Conservation (phyloP, 1,284 basidiomycete species). For the Heterobasidion irregulare region DNA sequence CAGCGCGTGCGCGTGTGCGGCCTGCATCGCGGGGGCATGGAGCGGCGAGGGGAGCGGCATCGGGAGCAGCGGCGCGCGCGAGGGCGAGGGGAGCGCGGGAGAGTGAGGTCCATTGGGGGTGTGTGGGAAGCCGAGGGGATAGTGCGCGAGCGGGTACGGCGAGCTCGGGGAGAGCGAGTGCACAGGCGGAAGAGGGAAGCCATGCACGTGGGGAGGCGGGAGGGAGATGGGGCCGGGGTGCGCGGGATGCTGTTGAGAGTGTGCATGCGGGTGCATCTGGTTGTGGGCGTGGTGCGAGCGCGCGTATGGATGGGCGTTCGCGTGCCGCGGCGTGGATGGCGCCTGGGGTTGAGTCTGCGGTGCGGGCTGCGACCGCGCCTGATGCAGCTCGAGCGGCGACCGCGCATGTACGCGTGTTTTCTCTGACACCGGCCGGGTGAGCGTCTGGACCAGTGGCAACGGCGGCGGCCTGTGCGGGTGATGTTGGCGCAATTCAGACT, state of each 20-base stretch:
- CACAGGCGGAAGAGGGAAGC: constrained; percentile 29
- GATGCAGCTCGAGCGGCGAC: constrained; percentile 4
- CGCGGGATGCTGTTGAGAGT: constrained; percentile 35
- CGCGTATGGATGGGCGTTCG: constrained; percentile 3
- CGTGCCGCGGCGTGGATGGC: constrained; percentile 9
- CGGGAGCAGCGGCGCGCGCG: constrained; percentile 23
- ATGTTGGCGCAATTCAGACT: neutral
- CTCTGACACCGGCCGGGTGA: neutral
- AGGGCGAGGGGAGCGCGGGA: constrained; percentile 2
- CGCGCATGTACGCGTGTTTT: neutral
- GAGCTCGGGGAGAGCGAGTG: constrained; percentile 23
- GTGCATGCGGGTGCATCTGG: constrained; percentile 1
- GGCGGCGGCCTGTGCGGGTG: neutral
- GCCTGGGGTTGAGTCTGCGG: constrained; percentile 10
- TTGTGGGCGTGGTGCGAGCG: neutral
- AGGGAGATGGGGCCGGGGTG: constrained; percentile 66
- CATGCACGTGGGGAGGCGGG: constrained; percentile 36
- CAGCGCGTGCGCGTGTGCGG: constrained; percentile 24
- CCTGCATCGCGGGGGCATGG: constrained; percentile 27
- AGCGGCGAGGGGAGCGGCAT: constrained; percentile 23
- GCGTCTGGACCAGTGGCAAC: neutral
- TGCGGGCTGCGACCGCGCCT: constrained; percentile 9
- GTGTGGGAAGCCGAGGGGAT: constrained; percentile 1
- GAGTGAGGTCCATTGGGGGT: neutral
- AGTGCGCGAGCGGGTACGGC: constrained; percentile 7